Base-by-base conservation (phyloP, 306 rosid genomes). In the Potentilla sterilis region DNA sequence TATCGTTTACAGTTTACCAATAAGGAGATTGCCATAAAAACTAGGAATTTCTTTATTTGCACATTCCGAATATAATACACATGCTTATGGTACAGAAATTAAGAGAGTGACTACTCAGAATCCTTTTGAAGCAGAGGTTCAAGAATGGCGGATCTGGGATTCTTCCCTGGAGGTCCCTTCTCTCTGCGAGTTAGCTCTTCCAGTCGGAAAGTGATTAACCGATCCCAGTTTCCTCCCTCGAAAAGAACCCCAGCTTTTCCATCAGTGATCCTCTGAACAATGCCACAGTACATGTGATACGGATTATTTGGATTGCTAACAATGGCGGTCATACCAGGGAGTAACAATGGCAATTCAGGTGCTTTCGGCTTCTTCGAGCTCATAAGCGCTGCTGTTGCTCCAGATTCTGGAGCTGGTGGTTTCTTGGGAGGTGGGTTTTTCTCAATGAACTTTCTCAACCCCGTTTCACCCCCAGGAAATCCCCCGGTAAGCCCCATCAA, bases 401-500 rank as follows among this genome's bases (percentile, higher is more conserved):
- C 80, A 22, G 86, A 68, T 6, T 37, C 66, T 55, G 83, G 67
- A n/a, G 6, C 81, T 13, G 86, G 9, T 34, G 85, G 68, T 21
- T 75, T 80, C 58, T 84, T 83, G 4, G 96, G 97, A 34, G 96
- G 96, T 13, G 97, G 95, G 72, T 94, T 94, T 72, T 89, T 83
- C 48, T 92, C 83, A 21, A 95, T 84, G 84, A 95, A 95, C 72
- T 73, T 81, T 21, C 24, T 2, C 86, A 95, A 80, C 28, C 98
- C 98, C 73, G 83, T 90, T 68, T 95, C 98, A 12, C 98, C 98
- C 14, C 97, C 98, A 1, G 97, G 98, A 70, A 95, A 95, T 38
- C 98, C 98, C 7, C 98, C 97, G 0, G 97, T 95, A 52, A 92
- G 75, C 37, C 97, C 99, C 97, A 92, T 87, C 87, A 95, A 41